Percentiles rank a stretch among this genome's conserved stretches.
Conservation (phyloP, 2,329 filamentous ascomycete species). For the Alternaria sp. region DNA sequence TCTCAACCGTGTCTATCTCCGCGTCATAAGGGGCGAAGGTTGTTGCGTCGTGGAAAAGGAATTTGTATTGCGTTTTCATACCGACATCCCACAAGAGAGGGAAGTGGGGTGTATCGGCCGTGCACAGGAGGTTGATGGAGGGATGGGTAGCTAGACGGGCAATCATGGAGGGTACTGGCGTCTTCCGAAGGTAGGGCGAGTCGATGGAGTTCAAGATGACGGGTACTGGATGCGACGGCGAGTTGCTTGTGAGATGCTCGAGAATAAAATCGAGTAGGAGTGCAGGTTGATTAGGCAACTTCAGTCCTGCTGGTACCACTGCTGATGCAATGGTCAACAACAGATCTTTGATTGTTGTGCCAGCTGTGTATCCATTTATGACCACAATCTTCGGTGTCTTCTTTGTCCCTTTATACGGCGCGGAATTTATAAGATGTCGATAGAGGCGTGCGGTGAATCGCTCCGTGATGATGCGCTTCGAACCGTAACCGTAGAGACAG, state of each 20-base stretch:
- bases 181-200: constrained; percentile 75
- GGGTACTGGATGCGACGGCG: constrained; percentile 60
- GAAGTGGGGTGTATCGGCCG: constrained; percentile 88
- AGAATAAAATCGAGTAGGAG: constrained; percentile 74
- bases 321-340: constrained; percentile 73
- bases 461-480: constrained; percentile 78
- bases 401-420: constrained; percentile 39
- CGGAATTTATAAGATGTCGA: constrained; percentile 46
- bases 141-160: constrained; percentile 79
- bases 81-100: constrained; percentile 88
- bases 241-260: constrained; percentile 62
- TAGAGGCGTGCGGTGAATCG: constrained; percentile 78
- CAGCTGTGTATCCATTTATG: constrained; percentile 82
- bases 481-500: constrained; percentile 87
- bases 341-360: constrained; percentile 72
- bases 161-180: constrained; percentile 74
- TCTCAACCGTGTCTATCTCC: constrained; percentile 86
- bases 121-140: constrained; percentile 76
- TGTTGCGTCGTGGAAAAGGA: constrained; percentile 92
- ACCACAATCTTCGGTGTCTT: constrained; percentile 73
- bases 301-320: constrained; percentile 60
- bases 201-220: constrained; percentile 89
- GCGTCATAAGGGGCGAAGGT: constrained; percentile 79
- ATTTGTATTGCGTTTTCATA: constrained; percentile 81
- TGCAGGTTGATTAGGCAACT: constrained; percentile 69